These are phyloP conservation scores for Aspergillus pseudonomiae DNA, from an alignment of 2,329 filamentous ascomycete species.

Conservation along the genomic window DNA sequence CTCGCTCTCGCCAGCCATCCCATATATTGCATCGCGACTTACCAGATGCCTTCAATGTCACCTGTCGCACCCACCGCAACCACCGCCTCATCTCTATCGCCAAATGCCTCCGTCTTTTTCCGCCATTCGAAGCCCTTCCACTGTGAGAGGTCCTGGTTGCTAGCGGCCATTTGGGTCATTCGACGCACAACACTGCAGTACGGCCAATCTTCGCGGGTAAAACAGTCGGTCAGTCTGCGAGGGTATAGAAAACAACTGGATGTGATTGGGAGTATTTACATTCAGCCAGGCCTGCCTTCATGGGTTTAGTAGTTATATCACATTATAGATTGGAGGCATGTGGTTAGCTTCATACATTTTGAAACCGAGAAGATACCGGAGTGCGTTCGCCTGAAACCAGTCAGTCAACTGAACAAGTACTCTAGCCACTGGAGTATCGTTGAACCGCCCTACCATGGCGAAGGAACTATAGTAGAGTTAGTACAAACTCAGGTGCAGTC, in stretches of 20 bases:
- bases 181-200: constrained; percentile 81
- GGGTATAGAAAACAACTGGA: background rate
- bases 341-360: constrained; percentile 58
- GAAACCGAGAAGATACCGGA: constrained; percentile 84
- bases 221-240: constrained; percentile 3
- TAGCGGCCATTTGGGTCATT: constrained; percentile 65
- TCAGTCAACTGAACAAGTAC: constrained; percentile 2
- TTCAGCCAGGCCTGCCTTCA: constrained; percentile 52
- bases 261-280: constrained; percentile 38
- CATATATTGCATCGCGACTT: constrained; percentile 43
- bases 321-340: background rate
- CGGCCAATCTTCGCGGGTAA: constrained; percentile 68
- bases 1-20: background rate
- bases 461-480: constrained; percentile 55
- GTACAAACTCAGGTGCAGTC: constrained; percentile 9
- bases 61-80: constrained; percentile 69
- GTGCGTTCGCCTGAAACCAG: constrained; percentile 66
- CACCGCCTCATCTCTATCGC: constrained; percentile 67
- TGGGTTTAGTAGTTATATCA: constrained; percentile 22
- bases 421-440: background rate
- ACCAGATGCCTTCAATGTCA: constrained; percentile 80
- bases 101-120: constrained; percentile 82
- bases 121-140: constrained; percentile 66
- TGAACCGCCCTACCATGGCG: constrained; percentile 65
- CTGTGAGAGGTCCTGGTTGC: constrained; percentile 53